These are phyloP conservation scores for Eucalyptus curtisii DNA, from an alignment of 345 rosid genomes.

Conservation along the genomic window DNA sequence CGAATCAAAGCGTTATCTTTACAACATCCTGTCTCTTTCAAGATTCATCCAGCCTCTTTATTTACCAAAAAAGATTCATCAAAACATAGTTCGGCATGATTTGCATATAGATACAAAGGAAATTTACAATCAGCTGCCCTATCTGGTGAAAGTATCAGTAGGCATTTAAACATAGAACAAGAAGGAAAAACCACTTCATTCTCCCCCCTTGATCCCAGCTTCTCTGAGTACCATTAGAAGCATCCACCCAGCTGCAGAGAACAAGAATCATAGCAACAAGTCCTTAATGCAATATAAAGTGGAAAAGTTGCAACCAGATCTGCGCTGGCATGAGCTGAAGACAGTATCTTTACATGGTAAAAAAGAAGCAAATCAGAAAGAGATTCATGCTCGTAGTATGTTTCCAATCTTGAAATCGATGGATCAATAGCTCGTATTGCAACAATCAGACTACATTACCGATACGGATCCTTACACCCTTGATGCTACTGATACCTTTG, in stretches of 20 bases:
- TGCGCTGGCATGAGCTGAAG: not conserved
- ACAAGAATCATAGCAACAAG: not conserved
- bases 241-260: not conserved
- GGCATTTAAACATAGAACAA: not conserved
- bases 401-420: not conserved
- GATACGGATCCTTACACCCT: not conserved
- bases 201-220: not conserved
- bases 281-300: not conserved
- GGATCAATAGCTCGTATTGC: not conserved
- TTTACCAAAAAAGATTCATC: not conserved
- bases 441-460: not conserved
- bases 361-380: not conserved
- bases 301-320: not conserved
- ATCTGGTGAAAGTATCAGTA: not conserved
- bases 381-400: not conserved
- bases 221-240: not conserved
- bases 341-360: not conserved
- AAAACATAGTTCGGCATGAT: not conserved
- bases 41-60: not conserved
- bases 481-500: not conserved
- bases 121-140: not conserved
- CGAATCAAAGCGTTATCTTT: not conserved
- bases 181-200: not conserved
- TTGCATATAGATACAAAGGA: not conserved
- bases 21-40: not conserved